phyloP scores from a whole-genome alignment of 805 yeast genomes.

The Hemisphaericaspora nanyangensis region DNA sequence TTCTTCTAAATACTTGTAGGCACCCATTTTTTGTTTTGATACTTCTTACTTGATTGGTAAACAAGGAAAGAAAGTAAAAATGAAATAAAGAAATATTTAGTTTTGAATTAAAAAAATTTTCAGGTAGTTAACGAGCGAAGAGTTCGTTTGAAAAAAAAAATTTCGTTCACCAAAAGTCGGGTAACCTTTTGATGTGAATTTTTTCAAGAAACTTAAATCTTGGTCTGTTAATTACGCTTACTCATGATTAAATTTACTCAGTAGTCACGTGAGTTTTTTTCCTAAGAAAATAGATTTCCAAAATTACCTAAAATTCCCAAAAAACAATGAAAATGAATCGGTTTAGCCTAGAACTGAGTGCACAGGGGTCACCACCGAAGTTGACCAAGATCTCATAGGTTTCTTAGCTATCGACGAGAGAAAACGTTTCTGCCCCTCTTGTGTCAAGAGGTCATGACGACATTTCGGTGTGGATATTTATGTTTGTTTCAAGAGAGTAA shows the following conservation, averaged over 20 bases:
- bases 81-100: no score
- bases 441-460: no score
- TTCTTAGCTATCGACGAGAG: no score
- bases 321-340: no score
- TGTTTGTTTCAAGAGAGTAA: no score
- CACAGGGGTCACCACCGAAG: no score
- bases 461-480: no score
- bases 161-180: background rate
- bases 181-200: background rate
- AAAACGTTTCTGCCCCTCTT: no score
- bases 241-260: background rate
- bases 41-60: conserved; percentile 3
- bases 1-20: conserved; percentile 99
- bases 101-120: conserved; percentile 5
- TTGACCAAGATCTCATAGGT: no score
- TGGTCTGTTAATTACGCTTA: background rate
- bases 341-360: no score
- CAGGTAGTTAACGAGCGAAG: background rate
- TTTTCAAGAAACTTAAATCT: background rate
- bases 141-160: conserved; percentile 2
- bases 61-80: background rate
- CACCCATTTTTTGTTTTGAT: conserved; percentile 88
- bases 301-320: no score
- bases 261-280: background rate
- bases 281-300: no score